Conservation (phyloP, 352 stramenopile genomes). For the Globisporangium alternatum region DNA sequence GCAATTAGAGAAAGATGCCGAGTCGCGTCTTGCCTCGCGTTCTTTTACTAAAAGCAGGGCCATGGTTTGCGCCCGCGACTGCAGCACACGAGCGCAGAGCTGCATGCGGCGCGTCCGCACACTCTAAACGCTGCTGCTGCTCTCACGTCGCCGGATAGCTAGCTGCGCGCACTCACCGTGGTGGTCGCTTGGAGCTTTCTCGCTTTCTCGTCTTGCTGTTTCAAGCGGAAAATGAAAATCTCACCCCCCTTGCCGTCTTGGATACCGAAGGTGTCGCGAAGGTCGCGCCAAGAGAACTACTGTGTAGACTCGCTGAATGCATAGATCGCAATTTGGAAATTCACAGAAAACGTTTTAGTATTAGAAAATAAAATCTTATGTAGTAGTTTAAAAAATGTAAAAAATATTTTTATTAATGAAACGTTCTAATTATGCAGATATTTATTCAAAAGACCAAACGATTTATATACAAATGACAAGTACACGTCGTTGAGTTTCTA, state of each 20-base stretch:
- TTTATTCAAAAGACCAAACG: no score
- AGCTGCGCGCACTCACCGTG: not conserved
- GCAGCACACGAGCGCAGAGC: not conserved
- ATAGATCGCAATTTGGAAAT: constrained; percentile 11
- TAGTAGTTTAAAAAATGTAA: no score
- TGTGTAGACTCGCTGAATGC: not conserved
- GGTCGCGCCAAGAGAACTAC: not conserved
- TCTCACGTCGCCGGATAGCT: not conserved
- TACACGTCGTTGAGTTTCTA: no score
- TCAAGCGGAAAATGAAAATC: not conserved
- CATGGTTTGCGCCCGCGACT: not conserved
- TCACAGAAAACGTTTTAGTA: no score
- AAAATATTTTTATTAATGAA: no score
- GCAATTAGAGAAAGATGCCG: not conserved
- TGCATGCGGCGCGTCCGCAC: not conserved
- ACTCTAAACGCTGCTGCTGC: not conserved
- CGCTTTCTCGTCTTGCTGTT: not conserved
- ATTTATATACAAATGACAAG: no score
- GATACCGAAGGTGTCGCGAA: not conserved
- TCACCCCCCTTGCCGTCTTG: not conserved
- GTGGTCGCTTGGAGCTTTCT: not conserved
- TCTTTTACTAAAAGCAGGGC: not conserved
- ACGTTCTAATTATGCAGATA: no score
- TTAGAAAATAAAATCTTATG: no score
- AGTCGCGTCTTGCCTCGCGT: no score